phyloP scores from a whole-genome alignment of 148 eudicot genomes.

The Silene conica region DNA sequence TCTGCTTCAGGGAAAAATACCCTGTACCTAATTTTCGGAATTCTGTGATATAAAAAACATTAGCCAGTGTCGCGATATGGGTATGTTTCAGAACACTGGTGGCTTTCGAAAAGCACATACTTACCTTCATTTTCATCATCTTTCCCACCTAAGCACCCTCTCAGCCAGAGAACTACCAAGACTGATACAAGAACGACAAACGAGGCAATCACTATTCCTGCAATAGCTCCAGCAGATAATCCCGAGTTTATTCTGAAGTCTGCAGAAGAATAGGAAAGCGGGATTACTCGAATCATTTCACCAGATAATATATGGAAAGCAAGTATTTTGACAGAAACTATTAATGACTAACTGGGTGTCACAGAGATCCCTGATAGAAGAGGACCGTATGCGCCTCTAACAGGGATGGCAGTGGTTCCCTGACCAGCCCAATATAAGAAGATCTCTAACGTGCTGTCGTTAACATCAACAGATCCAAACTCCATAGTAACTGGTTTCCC shows the following conservation, averaged over 20 bases:
- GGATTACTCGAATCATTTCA: neutral
- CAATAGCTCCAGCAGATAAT: conserved; percentile 57
- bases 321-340: neutral
- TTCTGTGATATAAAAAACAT: conserved; percentile 34
- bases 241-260: conserved; percentile 49
- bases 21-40: conserved; percentile 57
- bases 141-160: conserved; percentile 48
- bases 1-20: conserved; percentile 68
- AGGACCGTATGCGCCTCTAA: conserved; percentile 70
- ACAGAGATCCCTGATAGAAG: conserved; percentile 77
- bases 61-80: neutral
- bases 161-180: conserved; percentile 37
- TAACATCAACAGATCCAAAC: conserved; percentile 36
- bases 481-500: conserved; percentile 39
- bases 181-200: conserved; percentile 30
- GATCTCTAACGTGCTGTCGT: conserved; percentile 64
- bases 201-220: conserved; percentile 54
- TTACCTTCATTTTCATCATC: conserved; percentile 35
- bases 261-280: conserved; percentile 23
- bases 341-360: conserved; percentile 59
- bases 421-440: conserved; percentile 75
- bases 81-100: too few relatives aligned
- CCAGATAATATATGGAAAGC: neutral
- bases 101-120: too few relatives aligned
- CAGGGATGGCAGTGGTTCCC: conserved; percentile 70